phyloP scores from a whole-genome alignment of 2,329 filamentous ascomycete species.

The Fonsecaea erecta region DNA sequence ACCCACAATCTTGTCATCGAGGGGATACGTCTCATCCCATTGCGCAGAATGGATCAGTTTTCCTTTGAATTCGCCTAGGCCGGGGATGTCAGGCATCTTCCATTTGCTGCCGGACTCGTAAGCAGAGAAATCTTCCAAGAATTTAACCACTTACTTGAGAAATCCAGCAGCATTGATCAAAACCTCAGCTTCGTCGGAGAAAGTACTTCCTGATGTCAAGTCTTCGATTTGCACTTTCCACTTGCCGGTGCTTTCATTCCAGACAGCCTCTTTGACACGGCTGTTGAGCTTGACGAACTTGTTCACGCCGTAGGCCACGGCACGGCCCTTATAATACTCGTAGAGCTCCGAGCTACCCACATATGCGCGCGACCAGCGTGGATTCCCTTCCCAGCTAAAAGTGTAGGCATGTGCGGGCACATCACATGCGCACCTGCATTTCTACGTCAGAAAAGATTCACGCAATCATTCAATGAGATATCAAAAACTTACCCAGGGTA shows the following conservation, averaged over 20 bases:
- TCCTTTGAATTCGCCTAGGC: conserved; percentile 42
- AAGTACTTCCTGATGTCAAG: conserved; percentile 14
- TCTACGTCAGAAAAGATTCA: neutral
- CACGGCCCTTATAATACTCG: conserved; percentile 48
- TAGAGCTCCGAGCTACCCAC: conserved; percentile 48
- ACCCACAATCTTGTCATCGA: conserved; percentile 31
- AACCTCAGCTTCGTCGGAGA: conserved; percentile 51
- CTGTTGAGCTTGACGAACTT: conserved; percentile 54
- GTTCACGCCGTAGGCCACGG: conserved; percentile 47
- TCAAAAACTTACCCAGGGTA: conserved; percentile 42
- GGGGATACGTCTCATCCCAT: conserved; percentile 43
- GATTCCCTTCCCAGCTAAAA: conserved; percentile 55
- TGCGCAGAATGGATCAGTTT: conserved; percentile 47
- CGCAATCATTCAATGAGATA: neutral
- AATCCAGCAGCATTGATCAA: conserved; percentile 63
- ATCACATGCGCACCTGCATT: conserved; percentile 48
- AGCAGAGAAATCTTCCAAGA: neutral
- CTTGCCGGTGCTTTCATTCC: conserved; percentile 57
- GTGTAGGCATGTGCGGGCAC: conserved; percentile 56
- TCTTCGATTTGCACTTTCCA: conserved; percentile 57
- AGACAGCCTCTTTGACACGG: conserved; percentile 60
- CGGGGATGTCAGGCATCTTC: conserved; percentile 38
- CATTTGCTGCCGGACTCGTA: conserved; percentile 14
- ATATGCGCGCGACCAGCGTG: conserved; percentile 49
- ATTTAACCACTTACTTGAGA: conserved; percentile 49